Evolutionary conservation across 2,329 filamentous ascomycete genomes (phyloP), one percentile per base, ranked within the genome.

Genomic region (Penicillium sp.): DNA sequence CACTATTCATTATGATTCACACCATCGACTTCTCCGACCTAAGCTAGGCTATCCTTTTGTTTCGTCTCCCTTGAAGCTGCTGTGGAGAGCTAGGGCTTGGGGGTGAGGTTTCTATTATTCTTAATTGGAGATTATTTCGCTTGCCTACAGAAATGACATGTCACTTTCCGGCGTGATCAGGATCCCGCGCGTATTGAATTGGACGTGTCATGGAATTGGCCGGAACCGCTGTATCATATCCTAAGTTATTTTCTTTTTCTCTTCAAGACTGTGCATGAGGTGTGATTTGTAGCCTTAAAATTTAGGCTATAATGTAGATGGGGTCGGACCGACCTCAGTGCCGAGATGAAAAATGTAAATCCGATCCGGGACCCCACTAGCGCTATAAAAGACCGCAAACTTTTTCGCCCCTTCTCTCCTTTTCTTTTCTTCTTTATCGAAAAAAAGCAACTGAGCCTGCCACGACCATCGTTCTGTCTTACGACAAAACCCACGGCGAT

Each of bases 401-500:
- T 57, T 63, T 64, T 63, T 28, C 38, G 33, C 44, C 42, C 42
- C 52, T 53, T 54, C 56, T 60, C 64, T 68, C 63, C 58, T 61
- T 71, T 73, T 78, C 77, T 73, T 77, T 73, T 75, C 72, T 74
- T 75, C 73, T 82, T 67, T 69, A 74, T 74, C 72, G 51, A 54
- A 62, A 73, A 85, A 86, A 86, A 85, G 83, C 69, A 80, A 81
- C 82, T 77, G 81, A 82, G 77, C 82, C 81, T 82, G 86, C 86
- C 86, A 88, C 86, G 85, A 87, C 84, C 82, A 77, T 80, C 82
- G 84, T 80, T 77, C 76, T 74, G 76, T 74, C 71, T 73, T 74
- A 53, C 19, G 63, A 65, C 63, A 73, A 50, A 50, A 28, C 57
- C 72, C 72, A 85, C 82, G 83, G 80, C 84, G 83, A 78, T 79